Conservation (phyloP, 2,329 filamentous ascomycete species). For the Sordariomycetes sp. region DNA sequence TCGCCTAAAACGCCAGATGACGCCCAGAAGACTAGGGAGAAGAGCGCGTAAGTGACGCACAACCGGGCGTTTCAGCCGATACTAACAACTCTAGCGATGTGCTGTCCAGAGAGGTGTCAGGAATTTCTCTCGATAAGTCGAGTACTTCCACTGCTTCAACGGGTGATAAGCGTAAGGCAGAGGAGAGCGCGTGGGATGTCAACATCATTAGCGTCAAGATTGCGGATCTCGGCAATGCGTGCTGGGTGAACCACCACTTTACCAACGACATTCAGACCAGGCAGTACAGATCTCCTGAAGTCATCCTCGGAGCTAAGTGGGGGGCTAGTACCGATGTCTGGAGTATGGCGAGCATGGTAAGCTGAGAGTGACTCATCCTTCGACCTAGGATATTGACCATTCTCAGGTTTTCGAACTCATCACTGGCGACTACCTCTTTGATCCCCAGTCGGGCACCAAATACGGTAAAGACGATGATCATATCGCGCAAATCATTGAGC, state of each 20-base stretch:
- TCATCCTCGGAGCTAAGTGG: conserved; percentile 95
- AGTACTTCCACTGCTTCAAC: conserved; percentile 39
- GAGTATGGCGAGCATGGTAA: conserved; percentile 99
- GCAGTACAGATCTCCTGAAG: conserved; percentile 94
- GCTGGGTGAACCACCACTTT: conserved; percentile 98
- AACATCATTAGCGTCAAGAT: conserved; percentile 98
- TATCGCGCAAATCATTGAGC: conserved; percentile 96
- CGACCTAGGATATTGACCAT: neutral
- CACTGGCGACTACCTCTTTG: conserved; percentile 96
- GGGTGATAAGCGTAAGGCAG: conserved; percentile 54
- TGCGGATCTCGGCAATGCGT: conserved; percentile 94
- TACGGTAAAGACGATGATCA: conserved; percentile 99
- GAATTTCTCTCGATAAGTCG: conserved; percentile 82
- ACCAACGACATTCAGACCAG: conserved; percentile 98
- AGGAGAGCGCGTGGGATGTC: conserved; percentile 41
- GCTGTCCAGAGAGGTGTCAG: conserved; percentile 84
- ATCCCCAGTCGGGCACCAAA: conserved; percentile 95
- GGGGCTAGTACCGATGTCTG: conserved; percentile 98
- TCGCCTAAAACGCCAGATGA: conserved; percentile 48
- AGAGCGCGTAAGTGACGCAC: conserved; percentile 66
- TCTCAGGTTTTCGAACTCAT: conserved; percentile 88
- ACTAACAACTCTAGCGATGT: conserved; percentile 43
- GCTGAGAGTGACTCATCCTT: conserved; percentile 14
- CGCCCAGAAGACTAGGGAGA: conserved; percentile 76
- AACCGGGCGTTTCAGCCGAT: neutral